These are phyloP conservation scores for Lithohypha guttulata DNA, from an alignment of 2,329 filamentous ascomycete genomes.

Conservation along the genomic window DNA sequence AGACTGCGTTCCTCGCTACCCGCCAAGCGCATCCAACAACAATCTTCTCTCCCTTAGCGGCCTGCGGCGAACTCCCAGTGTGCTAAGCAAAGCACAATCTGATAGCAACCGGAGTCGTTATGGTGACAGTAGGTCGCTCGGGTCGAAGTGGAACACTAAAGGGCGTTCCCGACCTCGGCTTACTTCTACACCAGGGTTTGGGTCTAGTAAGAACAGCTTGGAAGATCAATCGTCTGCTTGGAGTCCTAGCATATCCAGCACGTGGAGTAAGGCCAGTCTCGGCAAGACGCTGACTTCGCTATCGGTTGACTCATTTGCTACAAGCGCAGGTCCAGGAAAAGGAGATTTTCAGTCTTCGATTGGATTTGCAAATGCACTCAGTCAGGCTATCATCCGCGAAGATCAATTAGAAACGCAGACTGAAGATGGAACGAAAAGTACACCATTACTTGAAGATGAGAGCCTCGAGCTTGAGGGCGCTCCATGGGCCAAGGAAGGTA, in stretches of 20 bases:
- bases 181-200: conserved; percentile 68
- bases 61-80: conserved; percentile 77
- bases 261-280: conserved; percentile 88
- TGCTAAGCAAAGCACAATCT: conserved; percentile 84
- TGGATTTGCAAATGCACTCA: conserved; percentile 91
- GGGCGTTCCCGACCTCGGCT: conserved; percentile 69
- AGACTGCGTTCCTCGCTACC: conserved; percentile 34
- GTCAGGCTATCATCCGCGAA: conserved; percentile 91
- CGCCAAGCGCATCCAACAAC: conserved; percentile 34
- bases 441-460: conserved; percentile 78
- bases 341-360: conserved; percentile 86
- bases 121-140: conserved; percentile 52
- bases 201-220: conserved; percentile 85
- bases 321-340: conserved; percentile 46
- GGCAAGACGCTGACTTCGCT: conserved; percentile 84
- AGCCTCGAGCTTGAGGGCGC: conserved; percentile 81
- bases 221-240: conserved; percentile 84
- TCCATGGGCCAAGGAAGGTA: conserved; percentile 97
- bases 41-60: conserved; percentile 64
- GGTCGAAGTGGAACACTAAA: conserved; percentile 72
- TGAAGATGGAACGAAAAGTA: conserved; percentile 50
- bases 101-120: conserved; percentile 63
- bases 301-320: conserved; percentile 83
- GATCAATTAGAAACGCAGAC: conserved; percentile 50
- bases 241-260: conserved; percentile 85